Base-by-base conservation (phyloP, 495 filamentous ascomycete genomes). In the Penicillium goetzii region DNA sequence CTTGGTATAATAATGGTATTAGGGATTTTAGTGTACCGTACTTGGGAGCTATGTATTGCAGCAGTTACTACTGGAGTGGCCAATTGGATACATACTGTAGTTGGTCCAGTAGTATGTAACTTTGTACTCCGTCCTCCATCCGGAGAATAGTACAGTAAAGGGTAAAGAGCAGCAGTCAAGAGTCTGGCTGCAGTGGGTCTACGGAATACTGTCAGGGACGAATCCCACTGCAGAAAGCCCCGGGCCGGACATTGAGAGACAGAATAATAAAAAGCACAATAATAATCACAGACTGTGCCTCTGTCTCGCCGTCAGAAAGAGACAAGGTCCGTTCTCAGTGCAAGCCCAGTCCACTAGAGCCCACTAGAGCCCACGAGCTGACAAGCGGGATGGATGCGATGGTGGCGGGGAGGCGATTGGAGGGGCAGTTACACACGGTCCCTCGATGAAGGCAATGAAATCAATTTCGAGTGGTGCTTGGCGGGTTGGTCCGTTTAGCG, bases 311-410 rank as follows among this genome's bases (percentile, higher is more conserved):
- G 19, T 47, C 41, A 21, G 41, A 34, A n/a, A 59, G 10, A 21
- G 34, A 30, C 41, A 49, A 26, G 32, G 26, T 49, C 54, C 38
- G 30, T 62, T 55, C 52, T 54, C 58, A 51, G 40, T 45, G n/a
- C 41, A 45, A 45, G 19, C 19, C 43, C 43, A 41, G 3, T 41
- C 38, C 15, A 25, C 21, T 23, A 10, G 12, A 9, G 12, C 17
- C 38, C 15, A 25, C 21, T 23, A 10, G 12, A 9, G 12, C 17
- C 61, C 60, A 62, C 62, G 56, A 68, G 61, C 57, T 49, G 60
- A 63, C 58, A 58, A 41, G 41, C 47, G 36, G 40, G 36, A 17
- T 36, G 19, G 32, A 19, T 19, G 41, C 19, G 49, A 47, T 47
- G 43, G 51, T 56, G 26, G 43, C 30, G 52, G 28, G 28, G 30